Percentiles rank a stretch among this genome's conserved stretches.
Evolutionary conservation across 441 rosid genomes (phyloP).

Genomic region (Codiaeum variegatum): DNA sequence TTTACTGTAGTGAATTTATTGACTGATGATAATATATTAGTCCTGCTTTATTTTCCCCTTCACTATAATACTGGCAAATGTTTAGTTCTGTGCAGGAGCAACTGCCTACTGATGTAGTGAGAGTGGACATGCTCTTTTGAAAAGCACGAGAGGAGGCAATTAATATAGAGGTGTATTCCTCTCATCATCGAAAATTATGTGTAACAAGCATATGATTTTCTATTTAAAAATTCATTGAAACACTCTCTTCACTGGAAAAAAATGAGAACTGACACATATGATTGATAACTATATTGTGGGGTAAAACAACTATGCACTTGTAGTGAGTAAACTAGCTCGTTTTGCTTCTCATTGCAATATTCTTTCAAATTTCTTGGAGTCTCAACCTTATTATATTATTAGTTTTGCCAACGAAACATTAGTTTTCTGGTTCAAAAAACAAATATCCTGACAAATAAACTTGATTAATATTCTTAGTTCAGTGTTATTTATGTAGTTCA

Average conservation of each 20-base stretch:
- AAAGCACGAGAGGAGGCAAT: constrained; percentile 72
- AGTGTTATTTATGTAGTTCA: constrained; percentile 7
- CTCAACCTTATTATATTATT: neutral
- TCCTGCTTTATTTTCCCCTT: neutral
- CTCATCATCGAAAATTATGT: constrained; percentile 15
- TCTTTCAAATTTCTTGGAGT: neutral
- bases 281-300: neutral
- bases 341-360: neutral
- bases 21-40: neutral
- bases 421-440: neutral
- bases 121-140: constrained; percentile 74
- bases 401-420: neutral
- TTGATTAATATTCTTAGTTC: neutral
- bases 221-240: constrained; percentile 3
- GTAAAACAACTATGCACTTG: neutral
- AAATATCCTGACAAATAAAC: neutral
- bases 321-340: neutral
- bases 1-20: neutral
- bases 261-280: neutral
- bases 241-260: neutral
- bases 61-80: constrained; percentile 8
- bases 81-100: constrained; percentile 59
- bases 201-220: neutral
- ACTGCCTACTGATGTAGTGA: constrained; percentile 70
- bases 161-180: constrained; percentile 58